Evolutionary conservation across 1,139 yeast species (phyloP), one percentile per base, ranked within the genome.

Genomic region (Suhomyces choctaworum): DNA sequence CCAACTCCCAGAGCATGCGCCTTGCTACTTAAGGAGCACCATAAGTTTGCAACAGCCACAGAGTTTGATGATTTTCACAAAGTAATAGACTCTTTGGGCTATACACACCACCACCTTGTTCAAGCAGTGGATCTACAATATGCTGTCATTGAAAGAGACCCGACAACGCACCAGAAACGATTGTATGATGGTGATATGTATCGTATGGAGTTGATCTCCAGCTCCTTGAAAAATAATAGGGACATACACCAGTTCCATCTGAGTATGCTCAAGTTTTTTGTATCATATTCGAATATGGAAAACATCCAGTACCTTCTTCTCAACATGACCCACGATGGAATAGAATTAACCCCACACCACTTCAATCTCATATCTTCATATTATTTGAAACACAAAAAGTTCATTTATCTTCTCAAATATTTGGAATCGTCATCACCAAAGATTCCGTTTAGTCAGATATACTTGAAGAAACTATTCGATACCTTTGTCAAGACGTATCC

Each of bases 401-500:
- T 58, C 36, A 37, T 61, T 5, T 55, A 51, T 15, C 46, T 64
- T n/a, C 36, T 52, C 10, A 48, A 51, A 25, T 60, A 60, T 37
- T 40, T 62, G 25, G 45, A 54, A 13, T 44, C 52, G 4, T 47
- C 57, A 10, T 42, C 38, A 13, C 36, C 52, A 4, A 36, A 42
- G 40, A 38, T 54, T n/a, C 46, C 41, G 11, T 61, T 50, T 38
- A 46, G 52, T 22, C 46, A 47, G n/a, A 41, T 49, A 2, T 62
- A 54, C 37, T 40, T 64, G 19, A 45, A 45, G 11, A 47, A 51
- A 13, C 36, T 66, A 4, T 63, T 54, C 36, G 58, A 60, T 20
- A 47, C 65, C 0, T 67, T 65, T 42, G 51, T 67, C 4, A 46
- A 48, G 24, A 53, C 67, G 0, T 68, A 64, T 41, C 73, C 74